These are phyloP conservation scores for Sporothrix luriei DNA, from an alignment of 2,329 filamentous ascomycete species.

Conservation along the genomic window DNA sequence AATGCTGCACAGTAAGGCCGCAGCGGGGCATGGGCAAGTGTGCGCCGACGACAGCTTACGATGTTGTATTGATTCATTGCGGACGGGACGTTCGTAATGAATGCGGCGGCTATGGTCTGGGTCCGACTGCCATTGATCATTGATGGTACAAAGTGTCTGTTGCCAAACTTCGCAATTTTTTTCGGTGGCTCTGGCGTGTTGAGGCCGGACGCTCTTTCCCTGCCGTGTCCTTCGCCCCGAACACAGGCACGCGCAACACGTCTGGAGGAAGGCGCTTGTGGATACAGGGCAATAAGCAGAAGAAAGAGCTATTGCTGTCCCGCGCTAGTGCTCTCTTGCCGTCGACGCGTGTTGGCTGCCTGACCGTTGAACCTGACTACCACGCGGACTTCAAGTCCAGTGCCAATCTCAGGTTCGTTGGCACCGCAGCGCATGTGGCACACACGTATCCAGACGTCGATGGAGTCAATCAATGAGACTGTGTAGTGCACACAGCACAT, in stretches of 20 bases:
- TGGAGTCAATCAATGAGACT: background rate
- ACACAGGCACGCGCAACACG: background rate
- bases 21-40: background rate
- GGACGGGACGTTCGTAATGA: background rate
- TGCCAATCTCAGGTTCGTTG: background rate
- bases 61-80: background rate
- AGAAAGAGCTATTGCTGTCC: background rate
- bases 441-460: background rate
- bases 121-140: no score
- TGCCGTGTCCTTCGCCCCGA: background rate
- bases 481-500: background rate
- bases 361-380: background rate
- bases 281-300: background rate
- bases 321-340: slow-evolving; percentile 3
- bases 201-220: background rate
- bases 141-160: background rate
- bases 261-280: background rate
- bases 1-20: background rate
- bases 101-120: slow-evolving; percentile 3
- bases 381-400: background rate
- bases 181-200: background rate
- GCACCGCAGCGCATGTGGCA: background rate
- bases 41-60: background rate
- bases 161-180: background rate
- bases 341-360: slow-evolving; percentile 6